Evolutionary conservation across 495 filamentous ascomycete species (phyloP), one percentile per base, ranked within the genome.

Genomic region (Cladorrhinum samala): DNA sequence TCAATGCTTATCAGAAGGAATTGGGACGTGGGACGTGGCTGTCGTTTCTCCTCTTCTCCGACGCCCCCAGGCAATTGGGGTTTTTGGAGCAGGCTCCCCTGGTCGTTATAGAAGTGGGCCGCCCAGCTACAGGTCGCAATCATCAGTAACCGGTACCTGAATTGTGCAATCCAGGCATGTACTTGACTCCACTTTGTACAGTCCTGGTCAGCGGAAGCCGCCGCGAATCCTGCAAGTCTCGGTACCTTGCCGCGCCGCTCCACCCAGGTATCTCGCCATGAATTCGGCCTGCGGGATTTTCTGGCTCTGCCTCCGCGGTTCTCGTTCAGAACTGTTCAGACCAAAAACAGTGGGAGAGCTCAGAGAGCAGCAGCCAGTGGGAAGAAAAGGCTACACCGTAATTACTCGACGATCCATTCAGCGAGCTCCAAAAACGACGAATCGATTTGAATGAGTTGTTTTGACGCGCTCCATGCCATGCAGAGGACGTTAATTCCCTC

Each of bases 211-310:
- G 17, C 46, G 37, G 24, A 47, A 46, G 18, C 42, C 25, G 52
- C 55, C 30, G 53, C 64, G 14, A 56, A 42, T 51, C 36, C 40
- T 39, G 41, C 27, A 21, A 17, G 37, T 7, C 49, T 38, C 58
- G 60, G 59, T 69, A 69, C 67, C 55, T 68, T 45, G 21, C 36
- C 38, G 47, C 24, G 48, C 19, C 47, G 54, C 51, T 36, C 57
- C 54, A 52, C 55, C 47, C 14, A 55, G 7, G 66, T 67, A 69
- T 60, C 61, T 25, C 21, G 42, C 42, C 37, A 45, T 16, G 42
- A 47, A 53, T 46, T 33, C 19, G 50, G 57, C 33, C 55, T 69
- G 67, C 65, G 67, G 65, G 65, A 69, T 69, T 69, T 69, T 68
- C 63, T 55, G 58, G 54, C 57, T 63, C 53, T 47, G 50, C 50